Percentiles rank a stretch among this genome's conserved stretches.
Evolutionary conservation across 768 basidiomycete genomes (phyloP).

Genomic region (Tylopilus intermedius): DNA sequence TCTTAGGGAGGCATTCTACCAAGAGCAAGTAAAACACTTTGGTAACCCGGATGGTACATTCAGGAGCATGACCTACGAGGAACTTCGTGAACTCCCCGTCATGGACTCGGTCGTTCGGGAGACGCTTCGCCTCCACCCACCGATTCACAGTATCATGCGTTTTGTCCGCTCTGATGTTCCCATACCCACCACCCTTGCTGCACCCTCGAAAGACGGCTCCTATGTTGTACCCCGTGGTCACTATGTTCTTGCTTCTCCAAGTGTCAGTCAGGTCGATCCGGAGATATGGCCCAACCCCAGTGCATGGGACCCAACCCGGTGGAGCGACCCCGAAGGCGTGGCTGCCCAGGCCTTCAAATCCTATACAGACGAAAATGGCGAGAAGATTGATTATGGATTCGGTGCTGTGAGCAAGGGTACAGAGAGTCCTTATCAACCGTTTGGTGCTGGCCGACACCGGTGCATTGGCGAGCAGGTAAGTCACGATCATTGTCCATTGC

Average conservation of each 20-base stretch:
- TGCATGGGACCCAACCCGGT: constrained; percentile 76
- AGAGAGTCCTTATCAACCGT: constrained; percentile 93
- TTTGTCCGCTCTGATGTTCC: constrained; percentile 82
- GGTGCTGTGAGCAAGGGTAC: constrained; percentile 95
- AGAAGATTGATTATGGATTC: constrained; percentile 95
- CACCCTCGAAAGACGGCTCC: constrained; percentile 65
- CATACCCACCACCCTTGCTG: constrained; percentile 74
- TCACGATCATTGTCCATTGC: background rate
- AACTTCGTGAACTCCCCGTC: constrained; percentile 74
- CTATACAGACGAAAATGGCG: constrained; percentile 71
- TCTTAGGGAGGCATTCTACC: constrained; percentile 71
- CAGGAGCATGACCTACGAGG: constrained; percentile 79
- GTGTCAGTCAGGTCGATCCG: constrained; percentile 84
- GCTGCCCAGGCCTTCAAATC: constrained; percentile 73
- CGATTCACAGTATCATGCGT: constrained; percentile 94
- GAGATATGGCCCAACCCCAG: constrained; percentile 68
- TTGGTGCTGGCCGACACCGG: constrained; percentile 93
- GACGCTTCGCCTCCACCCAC: constrained; percentile 89
- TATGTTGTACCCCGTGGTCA: constrained; percentile 90
- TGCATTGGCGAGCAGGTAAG: constrained; percentile 87
- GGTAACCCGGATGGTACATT: constrained; percentile 75
- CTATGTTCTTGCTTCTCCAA: constrained; percentile 85
- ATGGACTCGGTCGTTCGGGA: constrained; percentile 90
- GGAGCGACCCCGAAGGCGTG: constrained; percentile 80
- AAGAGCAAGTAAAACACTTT: constrained; percentile 85